Base-by-base conservation (phyloP, 257 asterid genomes). In the Penstemon davidsonii region DNA sequence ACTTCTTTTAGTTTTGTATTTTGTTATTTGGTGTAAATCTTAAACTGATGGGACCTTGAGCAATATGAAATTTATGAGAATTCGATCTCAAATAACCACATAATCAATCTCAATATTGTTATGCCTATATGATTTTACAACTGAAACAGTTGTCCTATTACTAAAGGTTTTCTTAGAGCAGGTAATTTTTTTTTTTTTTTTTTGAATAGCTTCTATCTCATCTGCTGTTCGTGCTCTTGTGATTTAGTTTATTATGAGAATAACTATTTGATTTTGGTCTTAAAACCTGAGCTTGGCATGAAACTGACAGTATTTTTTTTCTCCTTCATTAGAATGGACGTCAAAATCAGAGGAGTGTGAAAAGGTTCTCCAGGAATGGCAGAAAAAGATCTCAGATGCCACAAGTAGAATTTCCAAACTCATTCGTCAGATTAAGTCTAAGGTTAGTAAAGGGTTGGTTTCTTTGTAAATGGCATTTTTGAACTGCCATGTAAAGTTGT, bases 371-470 rank as follows among this genome's bases (percentile, higher is more conserved):
- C 96, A 87, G 82, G 85, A 78, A 70, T 91, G 88, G 97, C 82
- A 86, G 85, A 91, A 79, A 81, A 89, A 83, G 85, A 87, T 84
- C 39, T 88, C 99, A 45, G 87, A 91, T 73, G 96, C 90, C 50
- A 94, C 99, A 72, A 91, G 96, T 60, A 88, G 82, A 79, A 86
- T 94, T 71, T 79, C 88, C 79, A 88, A 94, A 77, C 96, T 83
- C 81, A 87, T 82, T 67, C 99, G 97, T 68, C 96, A 84, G 76
- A 94, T 84, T 63, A 94, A 88, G 79, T 82, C 96, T 25, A 91
- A 94, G 99, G 99, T 94, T 68, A 39, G 83, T 69, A 15, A 44
- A 5, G 11, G 76, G 46, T 66, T 36, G 66, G 66, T 66, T 61
- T 55, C 18, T 59, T 42, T 56, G 33, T 66, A 62, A 73, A 25